A percentile compares a stretch with the other conserved stretches of the same genome.
Conservation (phyloP, 306 rosid species). For the Fragaria nilgerrensis region DNA sequence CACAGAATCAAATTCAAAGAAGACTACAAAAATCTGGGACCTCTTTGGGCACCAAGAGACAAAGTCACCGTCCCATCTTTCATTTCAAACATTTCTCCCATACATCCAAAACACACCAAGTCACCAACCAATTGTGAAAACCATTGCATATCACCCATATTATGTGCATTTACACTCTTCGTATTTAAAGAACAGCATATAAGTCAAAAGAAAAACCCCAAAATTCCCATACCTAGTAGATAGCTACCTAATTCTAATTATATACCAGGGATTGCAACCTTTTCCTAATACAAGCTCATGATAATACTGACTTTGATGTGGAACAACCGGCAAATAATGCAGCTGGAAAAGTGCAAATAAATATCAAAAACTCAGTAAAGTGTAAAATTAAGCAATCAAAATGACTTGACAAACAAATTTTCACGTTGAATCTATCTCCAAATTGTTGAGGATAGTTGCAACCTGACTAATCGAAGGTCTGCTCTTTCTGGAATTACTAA, state of each 20-base stretch:
- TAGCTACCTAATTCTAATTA: neutral
- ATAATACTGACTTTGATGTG: neutral
- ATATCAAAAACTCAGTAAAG: neutral
- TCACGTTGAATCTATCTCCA: constrained; percentile 39
- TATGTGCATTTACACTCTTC: neutral
- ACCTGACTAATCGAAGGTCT: constrained; percentile 75
- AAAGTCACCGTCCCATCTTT: constrained; percentile 33
- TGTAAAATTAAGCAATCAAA: neutral
- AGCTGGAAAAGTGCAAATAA: neutral
- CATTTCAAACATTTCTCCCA: constrained; percentile 21
- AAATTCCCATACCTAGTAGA: neutral
- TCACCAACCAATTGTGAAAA: neutral
- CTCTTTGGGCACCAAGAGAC: constrained; percentile 24
- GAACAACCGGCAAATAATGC: constrained; percentile 2
- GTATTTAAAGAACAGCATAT: neutral
- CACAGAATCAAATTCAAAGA: constrained; percentile 18
- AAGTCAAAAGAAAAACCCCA: constrained; percentile 4
- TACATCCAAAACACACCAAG: neutral
- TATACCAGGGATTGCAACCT: neutral
- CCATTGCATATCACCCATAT: neutral
- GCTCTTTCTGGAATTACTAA: constrained; percentile 67
- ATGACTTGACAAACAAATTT: neutral
- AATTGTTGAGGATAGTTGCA: constrained; percentile 59
- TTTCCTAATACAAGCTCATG: neutral
- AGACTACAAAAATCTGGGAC: neutral